Percentiles rank a stretch among this genome's conserved stretches.
Conservation (phyloP, 2,329 filamentous ascomycete species). For the Thelonectria rubi region DNA sequence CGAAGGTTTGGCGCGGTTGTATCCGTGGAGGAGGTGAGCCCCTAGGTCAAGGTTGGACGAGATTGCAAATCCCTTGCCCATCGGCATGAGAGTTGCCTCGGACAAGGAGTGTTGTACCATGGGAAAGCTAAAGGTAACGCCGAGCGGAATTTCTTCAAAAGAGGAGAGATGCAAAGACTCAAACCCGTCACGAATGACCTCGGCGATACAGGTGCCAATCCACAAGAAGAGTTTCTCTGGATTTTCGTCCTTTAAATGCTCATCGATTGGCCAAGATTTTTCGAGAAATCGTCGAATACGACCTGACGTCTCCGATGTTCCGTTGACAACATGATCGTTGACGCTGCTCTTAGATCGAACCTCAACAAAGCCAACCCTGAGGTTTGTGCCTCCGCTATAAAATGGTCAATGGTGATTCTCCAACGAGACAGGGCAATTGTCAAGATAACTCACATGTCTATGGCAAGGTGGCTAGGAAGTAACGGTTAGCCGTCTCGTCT, state of each 20-base stretch:
- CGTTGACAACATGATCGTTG: slow-evolving; percentile 23
- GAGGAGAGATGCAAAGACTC: slow-evolving; percentile 52
- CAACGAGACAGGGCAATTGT: not conserved
- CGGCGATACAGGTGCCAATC: slow-evolving; percentile 80
- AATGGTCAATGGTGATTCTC: not conserved
- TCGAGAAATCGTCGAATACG: slow-evolving; percentile 70
- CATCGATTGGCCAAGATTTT: slow-evolving; percentile 77
- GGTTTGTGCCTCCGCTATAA: slow-evolving; percentile 71
- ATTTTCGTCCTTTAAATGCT: slow-evolving; percentile 77
- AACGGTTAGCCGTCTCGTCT: slow-evolving; percentile 22
- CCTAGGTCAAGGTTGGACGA: slow-evolving; percentile 68
- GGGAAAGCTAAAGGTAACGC: slow-evolving; percentile 76
- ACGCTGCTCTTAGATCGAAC: slow-evolving; percentile 53
- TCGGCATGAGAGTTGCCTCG: slow-evolving; percentile 70
- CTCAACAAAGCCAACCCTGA: slow-evolving; percentile 74
- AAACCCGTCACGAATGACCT: slow-evolving; percentile 71
- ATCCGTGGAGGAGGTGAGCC: slow-evolving; percentile 66
- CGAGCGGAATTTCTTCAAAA: slow-evolving; percentile 64
- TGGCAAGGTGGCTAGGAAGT: slow-evolving; percentile 63
- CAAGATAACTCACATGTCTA: slow-evolving; percentile 67
- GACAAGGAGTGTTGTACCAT: slow-evolving; percentile 71
- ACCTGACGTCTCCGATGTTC: slow-evolving; percentile 27
- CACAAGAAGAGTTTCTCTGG: slow-evolving; percentile 80
- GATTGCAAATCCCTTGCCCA: slow-evolving; percentile 77
- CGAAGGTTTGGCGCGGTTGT: slow-evolving; percentile 57